Evolutionary conservation across 352 stramenopile genomes (phyloP), one percentile per base, ranked within the genome.

Genomic region (Phytophthora palmivora): DNA sequence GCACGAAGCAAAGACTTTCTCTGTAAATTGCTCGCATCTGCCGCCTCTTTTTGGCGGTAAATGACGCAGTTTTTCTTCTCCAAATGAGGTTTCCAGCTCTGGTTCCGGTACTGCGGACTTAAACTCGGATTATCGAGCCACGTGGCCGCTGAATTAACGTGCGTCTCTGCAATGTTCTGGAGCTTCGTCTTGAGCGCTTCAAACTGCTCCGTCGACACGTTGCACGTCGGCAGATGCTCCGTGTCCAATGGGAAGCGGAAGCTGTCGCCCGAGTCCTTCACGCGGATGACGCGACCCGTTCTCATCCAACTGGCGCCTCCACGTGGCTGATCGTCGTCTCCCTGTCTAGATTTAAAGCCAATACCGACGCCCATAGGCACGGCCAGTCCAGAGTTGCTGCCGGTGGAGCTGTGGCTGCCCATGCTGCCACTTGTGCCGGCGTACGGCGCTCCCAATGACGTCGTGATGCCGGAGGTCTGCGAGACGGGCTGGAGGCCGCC

Each of bases 111-210:
- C 53, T 71, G 57, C 7, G 75, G 72, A 48, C 77, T 76, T 21
- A 83, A 50, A 24, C 67, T 90, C 41, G 83, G 83, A 63, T 92
- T 92, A 59, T 90, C 80, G 47, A 90, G 75, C 83, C 83, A 92
- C 55, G 78, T 81, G 32, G 80, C 65, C 7, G 61, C 21, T 22
- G 72, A 75, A 4, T 77, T 70, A 16, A 90, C 67, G 38, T 82
- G 57, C 16, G 64, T 54, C 15, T 87, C 74, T 9, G 81, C 80
- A 30, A 84, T 24, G 6, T 19, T 26, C 21, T 74, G 47, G 8
- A 78, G 63, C 49, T 76, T 77, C 0, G 55, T 24, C 49, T 75
- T 77, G 28, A 80, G 44, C 26, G 49, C 48, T 6, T 57, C 64
- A 32, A 75, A 73, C 37, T 82, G 66, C 32, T 70, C 63, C 0